phyloP scores from a whole-genome alignment of 257 asterid genomes.

The Perilla frutescens region DNA sequence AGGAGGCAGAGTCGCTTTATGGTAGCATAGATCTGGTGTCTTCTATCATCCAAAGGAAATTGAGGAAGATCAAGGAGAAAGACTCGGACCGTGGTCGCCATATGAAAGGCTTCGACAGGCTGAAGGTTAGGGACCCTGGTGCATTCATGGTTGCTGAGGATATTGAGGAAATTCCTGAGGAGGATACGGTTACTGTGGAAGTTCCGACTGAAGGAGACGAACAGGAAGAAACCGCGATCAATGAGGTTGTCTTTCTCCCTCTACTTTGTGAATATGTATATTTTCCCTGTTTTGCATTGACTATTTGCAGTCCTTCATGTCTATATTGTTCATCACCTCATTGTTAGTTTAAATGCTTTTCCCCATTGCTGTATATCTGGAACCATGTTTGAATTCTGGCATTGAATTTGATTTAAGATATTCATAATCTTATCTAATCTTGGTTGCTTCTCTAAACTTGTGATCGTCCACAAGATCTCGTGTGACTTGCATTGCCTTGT shows the following conservation, averaged over 20 bases:
- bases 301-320: background rate
- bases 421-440: no score
- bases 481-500: no score
- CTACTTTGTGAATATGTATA: background rate
- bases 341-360: no score
- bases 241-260: slow-evolving; percentile 55
- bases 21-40: slow-evolving; percentile 85
- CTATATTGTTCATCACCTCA: background rate
- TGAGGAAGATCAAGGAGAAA: slow-evolving; percentile 96
- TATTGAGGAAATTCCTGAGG: slow-evolving; percentile 44
- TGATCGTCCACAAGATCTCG: no score
- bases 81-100: slow-evolving; percentile 94
- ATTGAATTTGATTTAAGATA: no score
- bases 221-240: slow-evolving; percentile 45
- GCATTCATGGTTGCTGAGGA: slow-evolving; percentile 43
- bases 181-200: slow-evolving; percentile 42
- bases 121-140: slow-evolving; percentile 63
- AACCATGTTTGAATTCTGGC: background rate
- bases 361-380: background rate
- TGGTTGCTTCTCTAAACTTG: no score
- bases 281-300: background rate
- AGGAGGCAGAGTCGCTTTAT: slow-evolving; percentile 75
- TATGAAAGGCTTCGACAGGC: slow-evolving; percentile 83
- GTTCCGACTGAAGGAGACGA: slow-evolving; percentile 46
- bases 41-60: slow-evolving; percentile 77